Base-by-base conservation (phyloP, 768 basidiomycete species). In the Kwoniella bestiolae region DNA sequence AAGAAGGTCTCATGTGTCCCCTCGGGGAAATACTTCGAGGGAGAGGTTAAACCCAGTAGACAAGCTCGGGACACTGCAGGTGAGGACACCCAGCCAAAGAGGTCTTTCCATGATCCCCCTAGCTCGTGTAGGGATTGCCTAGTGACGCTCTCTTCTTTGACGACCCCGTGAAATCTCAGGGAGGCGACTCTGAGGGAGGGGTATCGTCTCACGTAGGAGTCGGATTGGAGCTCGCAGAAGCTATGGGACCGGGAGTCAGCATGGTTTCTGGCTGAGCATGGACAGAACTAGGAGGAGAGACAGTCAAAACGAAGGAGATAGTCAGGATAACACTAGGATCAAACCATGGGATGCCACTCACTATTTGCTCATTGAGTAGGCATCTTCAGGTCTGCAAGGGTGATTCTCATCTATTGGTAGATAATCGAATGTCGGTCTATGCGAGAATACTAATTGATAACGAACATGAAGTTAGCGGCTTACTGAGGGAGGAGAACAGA, bases 21-120 rank as follows among this genome's bases (percentile, higher is more conserved):
- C 12, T 16, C 18, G 1, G 73, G 70, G 41, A 74, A 73, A 2
- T 41, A 62, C 2, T 32, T 18, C 32, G 76, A 79, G 8, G 85
- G 82, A 3, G 81, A 80, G 1, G 84, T 83, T 4, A 90, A 73
- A 0, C 88, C 87, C 21, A 85, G 81, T 11, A 90, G 75, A 75
- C 89, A 89, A 0, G 89, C 88, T 18, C 86, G 84, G 6, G 89
- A 88, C 1, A 81, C 85, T 3, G 87, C 86, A 71, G 88, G 86
- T 71, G 88, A 83, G 60, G 89, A 87, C 23, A 88, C 86, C 68
- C 88, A 91, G 12, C 88, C 85, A 89, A 89, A 91, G 29, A 91
- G 82, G 63, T 79, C 76, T 67, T 76, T 76, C 65, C 67, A 71
- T 25, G 58, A 47, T 3, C 69, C 71, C 0, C 46, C 41, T 9